phyloP scores from a whole-genome alignment of 177 flowering plant species.

The Tripterygium wilfordii region DNA sequence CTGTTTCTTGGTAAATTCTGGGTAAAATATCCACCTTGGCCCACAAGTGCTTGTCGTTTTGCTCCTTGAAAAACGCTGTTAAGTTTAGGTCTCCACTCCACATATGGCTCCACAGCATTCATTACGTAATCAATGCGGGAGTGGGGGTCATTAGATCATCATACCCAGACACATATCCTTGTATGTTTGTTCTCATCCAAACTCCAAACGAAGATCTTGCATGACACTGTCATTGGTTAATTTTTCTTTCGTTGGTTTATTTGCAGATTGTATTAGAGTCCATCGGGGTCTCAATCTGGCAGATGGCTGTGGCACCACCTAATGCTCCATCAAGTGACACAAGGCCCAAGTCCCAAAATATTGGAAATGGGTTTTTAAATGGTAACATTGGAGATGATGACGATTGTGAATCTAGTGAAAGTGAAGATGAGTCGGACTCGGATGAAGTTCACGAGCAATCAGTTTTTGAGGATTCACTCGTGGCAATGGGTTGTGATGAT shows the following conservation, averaged over 20 bases:
- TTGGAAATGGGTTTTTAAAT: conserved; percentile 52
- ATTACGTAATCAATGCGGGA: no score
- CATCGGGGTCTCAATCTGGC: conserved; percentile 89
- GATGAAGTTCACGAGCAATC: conserved; percentile 31
- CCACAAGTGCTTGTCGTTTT: no score
- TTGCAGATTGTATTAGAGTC: conserved; percentile 71
- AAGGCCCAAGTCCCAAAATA: conserved; percentile 13
- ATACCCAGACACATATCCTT: no score
- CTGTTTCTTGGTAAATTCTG: no score
- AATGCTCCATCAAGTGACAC: conserved; percentile 7
- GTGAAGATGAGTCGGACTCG: conserved; percentile 46
- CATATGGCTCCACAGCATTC: no score
- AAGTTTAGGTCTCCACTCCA: no score
- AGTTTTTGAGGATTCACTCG: conserved; percentile 18
- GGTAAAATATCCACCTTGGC: no score
- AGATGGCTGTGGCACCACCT: conserved; percentile 76
- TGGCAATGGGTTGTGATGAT: conserved; percentile 93
- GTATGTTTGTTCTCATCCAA: no score
- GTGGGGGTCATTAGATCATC: no score
- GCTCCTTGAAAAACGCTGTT: no score
- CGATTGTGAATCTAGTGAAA: conserved; percentile 34
- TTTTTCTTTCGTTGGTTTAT: conserved; percentile 6
- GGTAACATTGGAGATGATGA: conserved; percentile 32
- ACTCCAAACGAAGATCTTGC: no score
- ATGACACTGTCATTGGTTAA: no score